Evolutionary conservation across 1,284 basidiomycete species (phyloP), one percentile per base, ranked within the genome.

Genomic region (Phenoliferia sp.): DNA sequence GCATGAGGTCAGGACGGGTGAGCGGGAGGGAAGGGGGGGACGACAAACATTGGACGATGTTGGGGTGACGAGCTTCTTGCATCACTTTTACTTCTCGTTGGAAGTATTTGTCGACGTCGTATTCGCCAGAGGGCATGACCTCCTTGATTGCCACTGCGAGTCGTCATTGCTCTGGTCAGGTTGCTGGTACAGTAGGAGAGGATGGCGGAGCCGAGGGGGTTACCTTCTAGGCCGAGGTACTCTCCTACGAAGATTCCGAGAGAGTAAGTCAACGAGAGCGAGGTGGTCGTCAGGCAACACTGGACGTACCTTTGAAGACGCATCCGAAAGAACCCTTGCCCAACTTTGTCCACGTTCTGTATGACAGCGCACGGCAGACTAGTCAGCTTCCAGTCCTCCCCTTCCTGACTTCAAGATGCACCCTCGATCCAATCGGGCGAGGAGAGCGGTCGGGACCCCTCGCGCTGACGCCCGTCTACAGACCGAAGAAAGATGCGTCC

Each of bases 71-170:
- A 12, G 66, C 67, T 54, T 76, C 70, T 83, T 92, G 92, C 92
- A 97, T 94, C 55, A 98, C 85, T 34, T 92, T 86, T 89, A 94
- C 96, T 83, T 99, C 95, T 39, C 95, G 86, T 77, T 95, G 92
- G 80, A 98, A 96, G 82, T 98, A 98, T 81, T 99, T 99, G 76
- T 89, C 86, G 32, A 97, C 82, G 72, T 52, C 48, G 48, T 52
- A 52, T 26, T 52, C 48, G 5, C 48, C 28, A 26, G 9, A 44
- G n/a, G 66, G 64, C 36, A 77, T 55, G 17, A 77, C 76, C 62
- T 77, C 75, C 61, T 70, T 69, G 64, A 73, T 66, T 17, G 72
- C 72, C 50, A 73, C 68, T 52, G 48, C 17, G 5, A n/a, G 9
- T 50, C n/a, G 2, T 1, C 31, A 22, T 9, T 32, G 35, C 7